Base-by-base conservation (phyloP, 164 flowering plant genomes). In the Platanus orientalis region DNA sequence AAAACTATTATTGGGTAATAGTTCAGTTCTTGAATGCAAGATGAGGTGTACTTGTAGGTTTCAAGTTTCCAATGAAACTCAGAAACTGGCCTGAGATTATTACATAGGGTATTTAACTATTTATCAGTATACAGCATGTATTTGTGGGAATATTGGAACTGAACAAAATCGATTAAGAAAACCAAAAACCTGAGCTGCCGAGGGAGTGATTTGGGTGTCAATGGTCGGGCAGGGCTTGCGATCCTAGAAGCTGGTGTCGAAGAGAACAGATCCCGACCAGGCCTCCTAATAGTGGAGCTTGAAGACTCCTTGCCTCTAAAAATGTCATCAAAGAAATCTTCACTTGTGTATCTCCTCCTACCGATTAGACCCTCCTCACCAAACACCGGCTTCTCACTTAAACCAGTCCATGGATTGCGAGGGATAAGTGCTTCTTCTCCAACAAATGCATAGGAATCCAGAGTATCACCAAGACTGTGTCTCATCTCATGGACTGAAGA, bases 241-340 rank as follows among this genome's bases (percentile, higher is more conserved):
- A 74, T 61, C 65, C 84, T 55, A 11, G 89, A 84, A 54, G 76
- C 80, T 0, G 89, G 84, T 2, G 64, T 6, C 7, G 86, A 75
- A 66, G 76, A 63, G 54, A 74, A 67, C 1, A 73, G 57, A 54
- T 82, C 79, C 50, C 61, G 19, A n/a, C 66, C 71, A 17, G 54
- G 45, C 64, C 55, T 76, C 59, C 77, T 74, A 0, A 84, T 80
- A 10, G 78, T 74, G 6, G 82, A 65, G 50, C 69, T 66, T 54
- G 54, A 39, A 29, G 66, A 65, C 24, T 71, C 78, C 1, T 72
- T 82, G 26, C 83, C 86, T 71, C 74, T 71, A 56, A 83, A 94
- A 61, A 94, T 87, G 64, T 94, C 97, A 54, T 80, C 84, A 44
- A 76, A 94, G 76, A 94, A 94, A 50, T 83, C 85, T 25, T 67